Evolutionary conservation across 106 monocot species (phyloP).

Genomic region (Posidonia australis): DNA sequence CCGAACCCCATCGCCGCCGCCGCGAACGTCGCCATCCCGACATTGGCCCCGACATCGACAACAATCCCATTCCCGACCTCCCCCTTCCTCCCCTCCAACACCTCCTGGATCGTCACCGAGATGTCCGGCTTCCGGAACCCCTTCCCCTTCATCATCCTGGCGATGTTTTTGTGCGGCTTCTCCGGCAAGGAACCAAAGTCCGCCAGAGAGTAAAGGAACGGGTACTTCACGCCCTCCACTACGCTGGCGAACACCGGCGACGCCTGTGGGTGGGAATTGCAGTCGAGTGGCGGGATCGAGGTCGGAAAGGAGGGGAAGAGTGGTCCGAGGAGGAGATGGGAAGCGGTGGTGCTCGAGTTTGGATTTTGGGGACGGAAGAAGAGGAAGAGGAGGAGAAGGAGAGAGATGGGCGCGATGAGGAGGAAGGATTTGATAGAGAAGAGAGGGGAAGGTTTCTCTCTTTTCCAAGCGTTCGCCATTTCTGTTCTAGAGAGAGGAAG

Average conservation of each 20-base stretch:
- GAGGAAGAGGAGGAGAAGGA: constrained; percentile 14
- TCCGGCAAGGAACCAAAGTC: constrained; percentile 86
- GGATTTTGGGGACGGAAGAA: constrained; percentile 17
- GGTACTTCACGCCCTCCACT: constrained; percentile 67
- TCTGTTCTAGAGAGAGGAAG: background rate
- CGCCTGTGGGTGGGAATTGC: constrained; percentile 61
- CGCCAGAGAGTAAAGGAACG: constrained; percentile 86
- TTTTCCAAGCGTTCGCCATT: constrained; percentile 73
- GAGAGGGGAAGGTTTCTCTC: constrained; percentile 24
- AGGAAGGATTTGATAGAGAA: constrained; percentile 27
- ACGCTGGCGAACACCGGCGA: constrained; percentile 68
- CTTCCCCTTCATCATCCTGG: constrained; percentile 81
- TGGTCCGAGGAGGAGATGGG: constrained; percentile 5
- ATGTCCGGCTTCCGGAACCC: constrained; percentile 80
- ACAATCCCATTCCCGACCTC: constrained; percentile 30
- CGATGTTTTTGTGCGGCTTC: constrained; percentile 97
- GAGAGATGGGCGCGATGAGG: constrained; percentile 13
- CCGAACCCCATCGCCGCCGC: constrained; percentile 85
- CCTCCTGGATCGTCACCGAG: constrained; percentile 64
- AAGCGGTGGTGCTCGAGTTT: constrained; percentile 8
- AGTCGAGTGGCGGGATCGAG: constrained; percentile 57
- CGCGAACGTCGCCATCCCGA: constrained; percentile 94
- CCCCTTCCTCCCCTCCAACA: constrained; percentile 30
- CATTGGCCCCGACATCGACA: constrained; percentile 84
- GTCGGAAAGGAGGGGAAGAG: constrained; percentile 9